These are phyloP conservation scores for Sedum album DNA, from an alignment of 164 flowering plant species.

Conservation along the genomic window DNA sequence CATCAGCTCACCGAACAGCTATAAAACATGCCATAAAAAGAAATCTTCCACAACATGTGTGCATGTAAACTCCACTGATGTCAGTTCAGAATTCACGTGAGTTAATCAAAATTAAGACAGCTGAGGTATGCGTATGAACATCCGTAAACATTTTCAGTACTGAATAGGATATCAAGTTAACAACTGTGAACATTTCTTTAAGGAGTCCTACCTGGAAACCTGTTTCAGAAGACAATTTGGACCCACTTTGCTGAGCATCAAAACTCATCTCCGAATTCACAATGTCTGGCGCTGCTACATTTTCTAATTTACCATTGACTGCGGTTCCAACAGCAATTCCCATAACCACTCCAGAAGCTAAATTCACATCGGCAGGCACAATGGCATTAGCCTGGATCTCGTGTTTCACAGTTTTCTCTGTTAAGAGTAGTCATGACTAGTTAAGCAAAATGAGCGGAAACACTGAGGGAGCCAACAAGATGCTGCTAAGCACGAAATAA, in stretches of 20 bases:
- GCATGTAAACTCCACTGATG: not conserved
- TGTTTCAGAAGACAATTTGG: slow-evolving; percentile 44
- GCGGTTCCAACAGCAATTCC: slow-evolving; percentile 20
- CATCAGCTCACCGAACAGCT: not conserved
- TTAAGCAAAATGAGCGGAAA: not conserved
- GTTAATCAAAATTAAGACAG: not conserved
- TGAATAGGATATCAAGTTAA: not conserved
- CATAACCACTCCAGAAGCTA: slow-evolving; percentile 19
- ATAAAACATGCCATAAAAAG: not conserved
- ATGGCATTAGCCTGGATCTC: slow-evolving; percentile 19
- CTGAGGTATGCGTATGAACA: not conserved
- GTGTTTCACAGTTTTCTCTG: slow-evolving; percentile 36
- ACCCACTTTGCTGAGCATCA: slow-evolving; percentile 24
- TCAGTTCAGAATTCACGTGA: not conserved
- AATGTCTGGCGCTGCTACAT: slow-evolving; percentile 29
- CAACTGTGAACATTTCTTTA: not conserved
- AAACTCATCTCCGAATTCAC: slow-evolving; percentile 26
- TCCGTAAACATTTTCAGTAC: not conserved
- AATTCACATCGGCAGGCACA: slow-evolving; percentile 18
- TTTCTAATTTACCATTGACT: not conserved
- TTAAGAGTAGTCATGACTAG: not conserved
- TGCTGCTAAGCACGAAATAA: not conserved
- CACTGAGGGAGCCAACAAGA: not conserved
- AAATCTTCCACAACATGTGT: not conserved
- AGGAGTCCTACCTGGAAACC: slow-evolving; percentile 49